phyloP scores from a whole-genome alignment of 257 asterid species.

The Solanum pimpinellifolium region DNA sequence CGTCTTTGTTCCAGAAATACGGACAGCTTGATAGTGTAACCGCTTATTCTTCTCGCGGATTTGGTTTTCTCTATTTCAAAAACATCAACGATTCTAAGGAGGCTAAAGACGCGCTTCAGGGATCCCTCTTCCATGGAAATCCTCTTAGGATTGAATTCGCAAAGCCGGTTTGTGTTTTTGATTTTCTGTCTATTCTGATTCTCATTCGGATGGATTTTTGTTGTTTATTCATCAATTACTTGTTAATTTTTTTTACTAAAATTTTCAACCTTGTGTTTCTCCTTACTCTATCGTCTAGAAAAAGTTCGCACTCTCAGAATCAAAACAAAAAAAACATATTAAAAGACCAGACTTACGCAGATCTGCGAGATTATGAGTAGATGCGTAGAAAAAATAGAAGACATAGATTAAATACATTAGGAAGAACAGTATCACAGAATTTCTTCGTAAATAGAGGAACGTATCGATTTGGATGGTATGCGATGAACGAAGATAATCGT shows the following conservation, averaged over 20 bases:
- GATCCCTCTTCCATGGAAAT: conserved; percentile 47
- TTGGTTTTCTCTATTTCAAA: conserved; percentile 62
- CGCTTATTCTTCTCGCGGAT: conserved; percentile 59
- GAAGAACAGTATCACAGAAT: not conserved
- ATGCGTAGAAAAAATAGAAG: not conserved
- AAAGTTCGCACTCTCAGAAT: not conserved
- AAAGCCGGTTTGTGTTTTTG: conserved; percentile 76
- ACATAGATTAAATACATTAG: not conserved
- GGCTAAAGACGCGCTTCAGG: conserved; percentile 70
- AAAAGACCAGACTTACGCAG: not conserved
- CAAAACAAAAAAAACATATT: not conserved
- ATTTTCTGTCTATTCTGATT: conserved; percentile 9
- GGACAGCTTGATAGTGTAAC: conserved; percentile 69
- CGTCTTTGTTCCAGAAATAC: conserved; percentile 39
- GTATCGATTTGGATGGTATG: not conserved
- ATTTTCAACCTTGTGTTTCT: not conserved
- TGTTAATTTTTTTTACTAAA: not conserved
- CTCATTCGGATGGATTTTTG: conserved; percentile 1
- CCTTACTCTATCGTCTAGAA: not conserved
- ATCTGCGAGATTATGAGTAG: not conserved
- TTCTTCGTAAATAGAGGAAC: not conserved
- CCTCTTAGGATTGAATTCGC: conserved; percentile 75
- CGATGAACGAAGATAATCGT: not conserved
- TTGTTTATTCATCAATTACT: not conserved
- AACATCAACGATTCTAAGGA: conserved; percentile 55